Evolutionary conservation across 768 basidiomycete genomes (phyloP).

Genomic region (Kwoniella sp.): DNA sequence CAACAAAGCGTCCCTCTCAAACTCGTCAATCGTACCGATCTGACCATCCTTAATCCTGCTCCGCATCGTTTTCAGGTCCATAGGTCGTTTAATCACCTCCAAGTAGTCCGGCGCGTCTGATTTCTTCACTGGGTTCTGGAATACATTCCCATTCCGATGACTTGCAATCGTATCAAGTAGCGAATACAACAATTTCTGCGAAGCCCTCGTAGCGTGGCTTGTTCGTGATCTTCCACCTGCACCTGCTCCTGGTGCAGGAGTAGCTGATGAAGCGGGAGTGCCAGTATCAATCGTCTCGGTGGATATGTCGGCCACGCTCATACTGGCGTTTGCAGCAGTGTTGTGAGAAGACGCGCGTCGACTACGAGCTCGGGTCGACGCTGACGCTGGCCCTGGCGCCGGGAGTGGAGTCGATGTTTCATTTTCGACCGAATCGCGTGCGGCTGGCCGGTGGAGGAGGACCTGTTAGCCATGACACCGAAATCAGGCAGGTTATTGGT

Average conservation of each 20-base stretch:
- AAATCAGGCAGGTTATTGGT: constrained; percentile 6
- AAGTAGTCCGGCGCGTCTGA: constrained; percentile 88
- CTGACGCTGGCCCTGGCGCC: too few relatives aligned
- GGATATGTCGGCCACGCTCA: not conserved
- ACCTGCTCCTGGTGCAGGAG: not conserved
- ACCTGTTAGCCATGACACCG: constrained; percentile 17
- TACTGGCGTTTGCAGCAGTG: not conserved
- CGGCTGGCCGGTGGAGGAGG: constrained; percentile 20
- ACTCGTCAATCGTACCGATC: constrained; percentile 80
- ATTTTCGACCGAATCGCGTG: constrained; percentile 21
- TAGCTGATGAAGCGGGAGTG: constrained; percentile 10
- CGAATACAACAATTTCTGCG: constrained; percentile 77
- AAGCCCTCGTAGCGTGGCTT: constrained; percentile 51
- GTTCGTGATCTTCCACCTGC: not conserved
- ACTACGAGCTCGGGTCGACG: not conserved
- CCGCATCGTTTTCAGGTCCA: constrained; percentile 93
- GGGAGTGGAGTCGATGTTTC: not conserved
- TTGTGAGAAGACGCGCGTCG: constrained; percentile 1
- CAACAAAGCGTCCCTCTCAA: constrained; percentile 82
- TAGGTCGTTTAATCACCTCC: constrained; percentile 89
- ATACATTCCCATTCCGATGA: constrained; percentile 85
- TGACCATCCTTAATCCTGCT: constrained; percentile 77
- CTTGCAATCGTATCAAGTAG: constrained; percentile 79
- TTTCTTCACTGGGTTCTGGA: constrained; percentile 83
- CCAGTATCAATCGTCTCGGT: not conserved